Base-by-base conservation (phyloP, 1,284 basidiomycete species). In the Pseudomicrostroma phylloplanum region DNA sequence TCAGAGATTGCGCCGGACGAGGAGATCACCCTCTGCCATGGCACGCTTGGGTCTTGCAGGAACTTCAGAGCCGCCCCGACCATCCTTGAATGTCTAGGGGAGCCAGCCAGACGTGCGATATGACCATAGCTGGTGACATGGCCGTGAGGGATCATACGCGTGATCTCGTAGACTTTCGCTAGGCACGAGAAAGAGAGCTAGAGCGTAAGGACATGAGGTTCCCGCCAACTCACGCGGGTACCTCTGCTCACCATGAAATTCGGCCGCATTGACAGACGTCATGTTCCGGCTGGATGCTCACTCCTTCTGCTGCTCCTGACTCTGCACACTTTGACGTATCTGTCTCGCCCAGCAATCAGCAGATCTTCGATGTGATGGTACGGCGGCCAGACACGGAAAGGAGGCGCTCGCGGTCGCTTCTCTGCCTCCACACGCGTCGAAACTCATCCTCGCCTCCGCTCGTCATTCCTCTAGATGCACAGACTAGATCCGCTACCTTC, bases 111-210 rank as follows among this genome's bases (percentile, higher is more conserved):
- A 43, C 68, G 63, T 0, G 76, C 76, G 41, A 78, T 75, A 59
- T 76, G 73, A 21, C 70, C 76, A 61, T 78, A 78, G 15, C 71
- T 70, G n/a, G 76, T 76, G 2, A 78, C 76, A 19, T 60, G 65
- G 3, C 74, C 74, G 23, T 48, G 21, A 0, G 74, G 74, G 36
- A 77, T 76, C 23, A 67, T 60, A 12, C 72, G 66, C 11, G 65
- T 64, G 39, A 74, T 66, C 51, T 75, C 73, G 62, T 77, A 77
- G 2, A 75, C 73, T 48, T 66, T 66, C 43, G 73, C 74, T 74
- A 25, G 30, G 30, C 19, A 30, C n/a, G 19, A 54, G 51, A 7
- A 54, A 54, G 13, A 25, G 25, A 25, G 51, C 51, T 23, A 6
- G n/a, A 56, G 55, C 4, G 39, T 9, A 26, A 17, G 21, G 6